Evolutionary conservation across 2,329 filamentous ascomycete genomes (phyloP), one percentile per base, ranked within the genome.

Genomic region (Diaporthe nobilis): DNA sequence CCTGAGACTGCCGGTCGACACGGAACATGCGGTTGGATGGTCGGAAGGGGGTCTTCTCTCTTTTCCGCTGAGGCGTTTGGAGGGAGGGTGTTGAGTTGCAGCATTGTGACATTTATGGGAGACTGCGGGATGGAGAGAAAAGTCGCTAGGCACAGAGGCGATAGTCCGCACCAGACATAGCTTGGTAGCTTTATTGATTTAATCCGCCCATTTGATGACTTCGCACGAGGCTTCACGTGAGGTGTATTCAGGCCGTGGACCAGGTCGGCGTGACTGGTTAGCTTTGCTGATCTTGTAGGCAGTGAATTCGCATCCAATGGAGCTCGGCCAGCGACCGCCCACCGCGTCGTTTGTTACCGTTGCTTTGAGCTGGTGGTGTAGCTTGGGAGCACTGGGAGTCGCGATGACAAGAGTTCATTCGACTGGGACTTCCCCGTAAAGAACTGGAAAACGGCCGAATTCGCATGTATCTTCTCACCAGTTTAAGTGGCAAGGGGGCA

Each of bases 121-220:
- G 49, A 28, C 34, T 55, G 47, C 28, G 49, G 17, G 10, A 51
- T 20, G 37, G 15, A 10, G 44, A 51, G 34, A 72, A 42, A 15
- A 49, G 39, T 25, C n/a, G 44, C 34, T 12, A 42, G 47, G 8
- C 9, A 12, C 34, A 42, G n/a, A 68, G 49, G 49, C 47, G 47
- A 39, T 15, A 20, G 25, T 47, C 60, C 49, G 25, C 6, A 20
- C 61, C 42, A 49, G 22, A 49, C 49, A 55, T 42, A 70, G 34
- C 31, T 55, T 39, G 65, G n/a, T 42, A 70, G 65, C 49, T 49
- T 68, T 28, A 53, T 55, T 55, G 31, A 55, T 42, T 42, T 70
- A n/a, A 65, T 49, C 4, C 6, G 17, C 42, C 25, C 15, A 34
- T 28, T 49, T 22, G 42, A 31, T n/a, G 13, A 12, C 3, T 8